phyloP scores from a whole-genome alignment of 164 flowering plant species.

The Litsea cubeba region DNA sequence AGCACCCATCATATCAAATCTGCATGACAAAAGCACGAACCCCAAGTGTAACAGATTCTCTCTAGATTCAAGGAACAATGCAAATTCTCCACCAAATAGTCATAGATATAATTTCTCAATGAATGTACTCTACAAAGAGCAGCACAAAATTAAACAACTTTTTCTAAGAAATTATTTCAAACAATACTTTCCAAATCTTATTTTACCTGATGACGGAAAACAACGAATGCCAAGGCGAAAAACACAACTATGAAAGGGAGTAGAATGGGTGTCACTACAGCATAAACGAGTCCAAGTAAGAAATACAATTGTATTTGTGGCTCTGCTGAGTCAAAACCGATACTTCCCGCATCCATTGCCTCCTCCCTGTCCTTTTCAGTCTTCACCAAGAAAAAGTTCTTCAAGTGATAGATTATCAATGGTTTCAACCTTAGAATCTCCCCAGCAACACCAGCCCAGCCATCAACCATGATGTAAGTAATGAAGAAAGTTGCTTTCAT shows the following conservation, averaged over 20 bases:
- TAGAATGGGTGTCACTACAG: constrained; percentile 68
- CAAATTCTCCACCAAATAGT: not conserved
- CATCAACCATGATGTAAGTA: constrained; percentile 92
- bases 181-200: not conserved
- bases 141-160: not conserved
- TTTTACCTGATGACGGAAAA: constrained; percentile 88
- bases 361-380: constrained; percentile 81
- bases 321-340: constrained; percentile 70
- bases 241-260: constrained; percentile 84
- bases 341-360: constrained; percentile 94
- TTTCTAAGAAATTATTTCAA: not conserved
- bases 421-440: constrained; percentile 80
- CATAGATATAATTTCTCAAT: not conserved
- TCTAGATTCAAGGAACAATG: not conserved
- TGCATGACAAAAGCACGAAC: not conserved
- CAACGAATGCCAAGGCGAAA: constrained; percentile 71
- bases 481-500: constrained; percentile 96
- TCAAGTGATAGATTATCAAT: constrained; percentile 64
- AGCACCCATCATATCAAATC: not conserved
- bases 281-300: constrained; percentile 87
- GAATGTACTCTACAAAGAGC: not conserved
- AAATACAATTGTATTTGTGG: constrained; percentile 91
- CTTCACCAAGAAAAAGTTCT: constrained; percentile 72
- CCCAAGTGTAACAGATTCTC: not conserved
- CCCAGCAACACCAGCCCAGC: constrained; percentile 93